Evolutionary conservation across 768 basidiomycete genomes (phyloP), one percentile per base, ranked within the genome.

Genomic region (Coprinellus micaceus): DNA sequence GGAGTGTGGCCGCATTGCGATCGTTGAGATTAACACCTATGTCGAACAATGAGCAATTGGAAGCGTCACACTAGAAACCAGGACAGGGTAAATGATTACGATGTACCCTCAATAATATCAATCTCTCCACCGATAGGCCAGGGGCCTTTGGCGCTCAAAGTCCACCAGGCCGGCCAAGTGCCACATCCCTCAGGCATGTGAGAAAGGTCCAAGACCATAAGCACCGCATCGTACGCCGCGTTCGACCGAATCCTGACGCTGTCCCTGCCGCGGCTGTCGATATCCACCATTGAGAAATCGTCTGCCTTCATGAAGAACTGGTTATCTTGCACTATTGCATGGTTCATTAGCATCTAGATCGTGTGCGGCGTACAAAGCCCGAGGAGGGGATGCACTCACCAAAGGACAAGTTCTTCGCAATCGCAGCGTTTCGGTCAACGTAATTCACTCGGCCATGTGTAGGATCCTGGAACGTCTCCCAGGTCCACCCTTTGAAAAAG

Each of bases 151-250:
- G 65, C 46, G 59, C 81, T 82, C 56, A 79, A 54, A 33, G 82
- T 80, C 84, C 84, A 85, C 63, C 79, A 85, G 1, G 84, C 84
- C 2, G 84, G 84, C 85, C 85, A 86, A 17, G 82, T 82, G 24
- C 64, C 69, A 54, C 81, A 83, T 24, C 84, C 84, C 53, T 71
- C 65, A 1, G 85, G 85, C 82, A 86, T 86, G 64, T 86, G 85
- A 36, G 63, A 46, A 25, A 85, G 52, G 57, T 85, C 81, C 41
- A 85, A 69, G 9, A 86, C 69, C 13, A 79, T 59, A 19, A 85
- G 57, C 5, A 76, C 71, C 13, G 84, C 80, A 25, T 60, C 66
- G 60, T 79, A 84, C 1, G 77, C 72, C 2, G 58, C 57, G 25
- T 71, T 63, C 9, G 83, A 83, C 12, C 59, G 64, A 53, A 86